Base-by-base conservation (phyloP, 2,329 filamentous ascomycete genomes). In the Aulographum hederae region DNA sequence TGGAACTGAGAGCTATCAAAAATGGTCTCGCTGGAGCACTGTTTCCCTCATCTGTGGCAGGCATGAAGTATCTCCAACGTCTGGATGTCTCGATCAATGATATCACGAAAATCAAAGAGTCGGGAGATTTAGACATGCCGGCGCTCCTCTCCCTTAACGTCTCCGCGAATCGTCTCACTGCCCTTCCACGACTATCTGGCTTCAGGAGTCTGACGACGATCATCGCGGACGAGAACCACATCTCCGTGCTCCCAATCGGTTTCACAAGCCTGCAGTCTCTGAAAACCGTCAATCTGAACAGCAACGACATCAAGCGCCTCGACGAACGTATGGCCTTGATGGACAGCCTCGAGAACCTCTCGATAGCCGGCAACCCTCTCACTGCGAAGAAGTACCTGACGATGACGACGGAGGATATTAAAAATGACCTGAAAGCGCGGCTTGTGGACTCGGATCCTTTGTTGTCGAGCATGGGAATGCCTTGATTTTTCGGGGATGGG, bases 331-430 rank as follows among this genome's bases (percentile, higher is more conserved):
- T 95, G 35, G 78, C 76, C 4, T 59, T 69, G 17, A 93, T 95
- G 82, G 71, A 81, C 4, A 73, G 57, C 28, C 57, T 98, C 6
- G 65, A 72, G 14, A 74, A 74, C 47, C 66, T 95, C 26, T 72
- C 75, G 4, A 61, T 98, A 19, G 74, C 73, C 27, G 84, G 82
- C n/a, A 98, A 98, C 44, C 89, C 89, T 1, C 58, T 98, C 11
- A 67, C 79, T 11, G 84, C 94, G 48, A 84, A 78, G 48, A 93
- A 84, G 48, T 82, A 89, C 41, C 61, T 85, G 11, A 77, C 70
- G 1, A 79, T 91, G 56, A 67, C 67, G 15, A 84, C 79, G 0
- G 78, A 82, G 11, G 78, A 89, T 33, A 59, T 95, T 38, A 93
- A 92, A 52, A 67, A 69, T 26, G 70, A 74, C 27, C 56, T 94